phyloP scores from a whole-genome alignment of 2,329 filamentous ascomycete genomes.

The Xylariales sp. region DNA sequence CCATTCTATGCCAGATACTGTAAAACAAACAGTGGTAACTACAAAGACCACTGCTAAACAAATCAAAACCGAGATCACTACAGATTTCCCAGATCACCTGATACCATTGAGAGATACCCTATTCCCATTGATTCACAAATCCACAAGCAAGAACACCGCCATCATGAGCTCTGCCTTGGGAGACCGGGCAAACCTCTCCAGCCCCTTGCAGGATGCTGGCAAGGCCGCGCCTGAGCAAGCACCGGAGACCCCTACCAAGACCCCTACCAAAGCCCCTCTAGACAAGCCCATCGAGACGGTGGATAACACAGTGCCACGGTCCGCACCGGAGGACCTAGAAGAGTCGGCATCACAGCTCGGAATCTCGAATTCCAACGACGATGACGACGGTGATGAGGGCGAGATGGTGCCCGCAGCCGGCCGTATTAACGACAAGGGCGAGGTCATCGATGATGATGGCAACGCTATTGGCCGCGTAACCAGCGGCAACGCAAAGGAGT shows the following conservation, averaged over 20 bases:
- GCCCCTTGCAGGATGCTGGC: conserved; percentile 14
- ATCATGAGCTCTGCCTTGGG: conserved; percentile 6
- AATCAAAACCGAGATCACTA: conserved; percentile 11
- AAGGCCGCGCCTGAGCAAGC: conserved; percentile 10
- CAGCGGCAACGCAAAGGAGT: conserved; percentile 20
- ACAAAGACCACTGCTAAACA: conserved; percentile 13
- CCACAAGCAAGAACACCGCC: conserved; percentile 1
- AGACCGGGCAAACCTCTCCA: neutral
- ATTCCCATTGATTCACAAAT: neutral
- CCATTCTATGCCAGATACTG: conserved; percentile 6
- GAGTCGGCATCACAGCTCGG: conserved; percentile 14
- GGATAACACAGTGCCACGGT: conserved; percentile 18
- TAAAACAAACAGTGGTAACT: conserved; percentile 10
- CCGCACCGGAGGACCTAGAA: conserved; percentile 18
- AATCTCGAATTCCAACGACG: conserved; percentile 13
- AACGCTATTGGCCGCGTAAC: conserved; percentile 39
- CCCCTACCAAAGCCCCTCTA: conserved; percentile 2
- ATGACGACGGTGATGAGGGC: conserved; percentile 22
- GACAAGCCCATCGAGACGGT: conserved; percentile 12
- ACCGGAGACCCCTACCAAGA: neutral
- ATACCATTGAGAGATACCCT: conserved; percentile 2
- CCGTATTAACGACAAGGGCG: conserved; percentile 48
- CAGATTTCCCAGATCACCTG: conserved; percentile 5
- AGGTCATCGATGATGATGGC: conserved; percentile 51
- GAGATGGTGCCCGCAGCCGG: conserved; percentile 30